Percentiles rank a stretch among this genome's conserved stretches.
Evolutionary conservation across 208 protist genomes (phyloP).

Genomic region (Novymonas esmeraldas): DNA sequence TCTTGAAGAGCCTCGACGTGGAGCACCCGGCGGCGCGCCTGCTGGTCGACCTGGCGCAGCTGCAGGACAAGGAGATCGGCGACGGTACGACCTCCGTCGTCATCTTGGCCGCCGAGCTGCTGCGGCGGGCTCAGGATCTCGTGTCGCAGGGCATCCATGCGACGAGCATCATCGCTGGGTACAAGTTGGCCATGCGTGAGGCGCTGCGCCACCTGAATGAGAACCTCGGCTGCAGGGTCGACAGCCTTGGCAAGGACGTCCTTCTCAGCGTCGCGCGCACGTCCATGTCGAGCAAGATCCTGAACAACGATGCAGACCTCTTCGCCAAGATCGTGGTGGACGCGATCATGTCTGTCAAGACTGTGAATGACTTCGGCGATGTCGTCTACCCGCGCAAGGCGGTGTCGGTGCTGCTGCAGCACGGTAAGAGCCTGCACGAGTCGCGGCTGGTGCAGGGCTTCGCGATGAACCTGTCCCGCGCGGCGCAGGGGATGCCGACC

Average conservation of each 20-base stretch:
- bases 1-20: slow-evolving; percentile 93
- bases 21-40: slow-evolving; percentile 97
- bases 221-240: slow-evolving; percentile 82
- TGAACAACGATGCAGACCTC: slow-evolving; percentile 96
- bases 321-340: slow-evolving; percentile 98
- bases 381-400: slow-evolving; percentile 98
- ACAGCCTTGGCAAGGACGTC: slow-evolving; percentile 93
- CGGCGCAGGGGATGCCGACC: slow-evolving; percentile 98
- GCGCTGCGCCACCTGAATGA: slow-evolving; percentile 96
- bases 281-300: slow-evolving; percentile 99
- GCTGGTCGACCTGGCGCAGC: slow-evolving; percentile 98
- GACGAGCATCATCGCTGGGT: slow-evolving; percentile 99
- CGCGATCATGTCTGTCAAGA: slow-evolving; percentile 91
- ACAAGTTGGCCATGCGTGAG: slow-evolving; percentile 97
- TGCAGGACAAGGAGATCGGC: slow-evolving; percentile 99
- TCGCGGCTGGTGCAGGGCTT: slow-evolving; percentile 95
- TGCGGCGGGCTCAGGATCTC: slow-evolving; percentile 98
- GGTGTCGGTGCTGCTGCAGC: slow-evolving; percentile 98
- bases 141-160: slow-evolving; percentile 98
- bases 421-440: slow-evolving; percentile 96
- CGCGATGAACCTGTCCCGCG: slow-evolving; percentile 96
- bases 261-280: slow-evolving; percentile 98
- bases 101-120: slow-evolving; percentile 99
- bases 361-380: slow-evolving; percentile 91
- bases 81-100: slow-evolving; percentile 99